Base-by-base conservation (phyloP, 2,329 filamentous ascomycete genomes). In the Ascochyta viciae-villosae region DNA sequence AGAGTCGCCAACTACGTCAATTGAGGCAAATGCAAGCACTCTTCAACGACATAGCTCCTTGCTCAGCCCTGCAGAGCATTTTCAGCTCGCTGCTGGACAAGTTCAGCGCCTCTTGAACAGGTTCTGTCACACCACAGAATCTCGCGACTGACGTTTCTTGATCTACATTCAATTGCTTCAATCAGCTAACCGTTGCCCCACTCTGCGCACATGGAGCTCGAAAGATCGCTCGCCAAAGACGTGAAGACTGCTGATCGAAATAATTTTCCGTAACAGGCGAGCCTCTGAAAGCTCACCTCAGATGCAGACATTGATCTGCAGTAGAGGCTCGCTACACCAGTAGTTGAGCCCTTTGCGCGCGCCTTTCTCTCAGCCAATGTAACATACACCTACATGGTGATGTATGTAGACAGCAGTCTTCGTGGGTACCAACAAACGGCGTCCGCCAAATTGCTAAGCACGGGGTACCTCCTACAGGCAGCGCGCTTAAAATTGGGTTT, bases 1-100 rank as follows among this genome's bases (percentile, higher is more conserved):
- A 35, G 39, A 44, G 46, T 27, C 42, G 59, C 61, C 58, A 60
- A 61, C 42, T 62, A 69, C 66, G 65, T 69, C 63, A 67, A 66
- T 58, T 46, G 61, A 64, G 64, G 49, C 35, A 48, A 45, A 40
- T 40, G 31, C 33, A 22, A 6, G 29, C 12, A 24, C 22, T 9
- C 22, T 9, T 39, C 38, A 15, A 29, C 13, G 4, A 15, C 42
- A n/a, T 22, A 10, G 27, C n/a, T n/a, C 19, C 31, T 27, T n/a
- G 13, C 7, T 24, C 37, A 40, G 50, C 46, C 46, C 24, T 54
- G 38, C 38, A 46, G 16, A 54, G 31, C 12, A 13, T 22, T n/a
- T 8, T 34, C 27, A 31, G 27, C 37, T 33, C 29, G 22, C 51
- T 31, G 45, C 40, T 45, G 15, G 34, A 35, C 19, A 49, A 39